Evolutionary conservation across 2,329 filamentous ascomycete species (phyloP), one percentile per base, ranked within the genome.

Genomic region (Paecilomyces niveus): DNA sequence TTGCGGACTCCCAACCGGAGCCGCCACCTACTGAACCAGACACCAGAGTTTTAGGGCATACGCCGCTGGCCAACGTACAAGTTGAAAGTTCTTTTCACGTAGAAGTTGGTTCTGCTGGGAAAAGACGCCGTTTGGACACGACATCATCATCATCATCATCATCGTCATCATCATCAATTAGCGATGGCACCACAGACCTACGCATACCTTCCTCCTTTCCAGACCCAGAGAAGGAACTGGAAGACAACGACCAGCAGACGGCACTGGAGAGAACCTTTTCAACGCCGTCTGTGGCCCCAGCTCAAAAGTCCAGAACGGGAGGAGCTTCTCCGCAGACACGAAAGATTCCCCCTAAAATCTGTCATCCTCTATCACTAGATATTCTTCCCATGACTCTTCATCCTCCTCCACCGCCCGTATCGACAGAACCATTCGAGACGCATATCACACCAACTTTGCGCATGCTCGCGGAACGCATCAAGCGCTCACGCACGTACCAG

Each of bases 391-490:
- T 71, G 39, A 60, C 70, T 61, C 83, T 89, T 54, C 72, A 74
- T 2, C 74, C 86, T 0, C 80, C 83, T 0, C 79, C 78, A 0
- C 87, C 88, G 0, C 70, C 78, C 3, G 75, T 81, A 1, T 81
- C 80, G 3, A 71, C 74, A 15, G 62, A 59, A 1, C 65, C 72
- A 1, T 71, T 89, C 54, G 69, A 60, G 60, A 80, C 81, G 33
- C 75, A 90, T 50, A 70, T 89, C 49, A 88, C 88, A 0, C 71
- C 74, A 10, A 75, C 78, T 2, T 76, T 89, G 18, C 65, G 74
- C 8, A 78, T 81, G 63, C 76, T 90, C 1, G 80, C 80, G 2
- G 70, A 73, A 0, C 78, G 81, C n/a, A 75, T 83, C 26, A 77
- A 82, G 15, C 73, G 86, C 3, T 62, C 73, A 0, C 78, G 76